Percentiles rank a stretch among this genome's conserved stretches.
Evolutionary conservation across 306 rosid species (phyloP).

Genomic region (apple (Malus domestica)): ASM211411v1 NC_041794.1:27853501-27854000

Average conservation of each 20-base stretch:
- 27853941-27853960: slow-evolving; percentile 42
- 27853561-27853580: neutral
- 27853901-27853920: slow-evolving; percentile 13
- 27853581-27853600: neutral
- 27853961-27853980: slow-evolving; percentile 91
- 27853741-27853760: slow-evolving; percentile 72
- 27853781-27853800: slow-evolving; percentile 85
- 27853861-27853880: neutral
- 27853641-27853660: neutral
- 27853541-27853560: neutral
- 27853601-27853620: neutral
- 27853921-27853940: slow-evolving; percentile 36
- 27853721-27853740: slow-evolving; percentile 88
- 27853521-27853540: neutral
- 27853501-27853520: neutral
- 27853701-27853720: slow-evolving; percentile 63
- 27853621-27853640: neutral
- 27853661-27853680: neutral
- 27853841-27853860: neutral
- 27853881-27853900: neutral
- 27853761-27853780: slow-evolving; percentile 91
- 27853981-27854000: slow-evolving; percentile 89
- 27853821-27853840: slow-evolving; percentile 4
- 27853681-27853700: slow-evolving; percentile 13
- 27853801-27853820: neutral